phyloP scores from a whole-genome alignment of 805 yeast species.

The Candida boidinii region DNA sequence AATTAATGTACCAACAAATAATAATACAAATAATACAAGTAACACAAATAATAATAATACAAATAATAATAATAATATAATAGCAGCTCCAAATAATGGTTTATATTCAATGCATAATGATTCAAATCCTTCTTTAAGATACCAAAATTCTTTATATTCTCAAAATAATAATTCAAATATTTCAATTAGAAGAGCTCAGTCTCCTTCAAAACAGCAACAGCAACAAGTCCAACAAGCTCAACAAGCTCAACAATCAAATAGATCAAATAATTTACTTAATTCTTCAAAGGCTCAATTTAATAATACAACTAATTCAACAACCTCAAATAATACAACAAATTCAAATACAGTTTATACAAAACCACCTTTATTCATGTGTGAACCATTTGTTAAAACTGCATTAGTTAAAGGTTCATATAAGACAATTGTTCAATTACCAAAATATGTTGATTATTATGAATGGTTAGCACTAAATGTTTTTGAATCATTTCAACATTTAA shows the following conservation, averaged over 20 bases:
- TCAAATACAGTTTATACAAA: conserved; percentile 16
- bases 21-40: too few species aligned
- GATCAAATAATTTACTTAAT: conserved; percentile 3
- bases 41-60: too few species aligned
- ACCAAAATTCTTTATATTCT: conserved; percentile 23
- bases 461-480: conserved; percentile 94
- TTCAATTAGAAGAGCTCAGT: conserved; percentile 37
- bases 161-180: conserved; percentile 35
- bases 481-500: conserved; percentile 78
- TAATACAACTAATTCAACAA: conserved; percentile 8
- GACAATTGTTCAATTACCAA: conserved; percentile 91
- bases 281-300: too few species aligned
- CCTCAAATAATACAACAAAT: conserved; percentile 18
- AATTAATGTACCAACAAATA: too few species aligned
- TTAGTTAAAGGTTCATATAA: conserved; percentile 94
- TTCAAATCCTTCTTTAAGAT: conserved; percentile 10
- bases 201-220: conserved; percentile 30
- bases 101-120: conserved; percentile 18
- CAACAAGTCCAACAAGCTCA: conserved; percentile 5
- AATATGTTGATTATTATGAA: conserved; percentile 88
- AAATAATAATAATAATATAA: too few species aligned
- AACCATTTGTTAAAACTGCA: conserved; percentile 90
- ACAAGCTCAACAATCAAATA: too few species aligned
- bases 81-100: too few species aligned
- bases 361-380: conserved; percentile 70